Evolutionary conservation across 1,284 basidiomycete species (phyloP).

Genomic region (Irpex sp.): DNA sequence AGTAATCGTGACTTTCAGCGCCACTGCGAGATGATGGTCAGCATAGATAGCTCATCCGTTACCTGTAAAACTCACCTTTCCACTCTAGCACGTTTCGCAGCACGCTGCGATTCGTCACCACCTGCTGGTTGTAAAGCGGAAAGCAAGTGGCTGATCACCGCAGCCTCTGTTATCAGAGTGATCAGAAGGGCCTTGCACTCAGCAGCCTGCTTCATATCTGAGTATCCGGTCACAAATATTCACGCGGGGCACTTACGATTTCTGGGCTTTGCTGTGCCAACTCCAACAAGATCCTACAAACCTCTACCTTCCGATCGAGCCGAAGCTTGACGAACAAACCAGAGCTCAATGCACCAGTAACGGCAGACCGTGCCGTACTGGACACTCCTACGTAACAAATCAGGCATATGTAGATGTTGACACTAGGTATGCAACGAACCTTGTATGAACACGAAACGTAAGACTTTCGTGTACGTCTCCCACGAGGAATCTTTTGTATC

Average conservation of each 20-base stretch:
- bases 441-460: slow-evolving; percentile 44
- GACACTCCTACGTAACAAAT: slow-evolving; percentile 23
- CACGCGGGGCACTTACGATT: slow-evolving; percentile 37
- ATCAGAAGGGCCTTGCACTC: slow-evolving; percentile 49
- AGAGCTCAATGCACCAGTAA: slow-evolving; percentile 42
- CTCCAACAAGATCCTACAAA: slow-evolving; percentile 53
- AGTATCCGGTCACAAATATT: background rate
- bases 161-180: slow-evolving; percentile 43
- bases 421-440: slow-evolving; percentile 30
- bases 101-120: slow-evolving; percentile 39
- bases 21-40: background rate
- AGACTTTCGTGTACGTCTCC: slow-evolving; percentile 40
- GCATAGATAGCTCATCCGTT: background rate
- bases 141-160: slow-evolving; percentile 61
- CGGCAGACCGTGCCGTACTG: slow-evolving; percentile 31
- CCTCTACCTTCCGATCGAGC: slow-evolving; percentile 48
- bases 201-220: slow-evolving; percentile 36
- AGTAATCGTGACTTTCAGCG: slow-evolving; percentile 26
- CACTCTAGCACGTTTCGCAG: slow-evolving; percentile 60
- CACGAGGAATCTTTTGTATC: slow-evolving; percentile 43
- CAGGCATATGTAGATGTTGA: background rate
- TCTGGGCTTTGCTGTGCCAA: slow-evolving; percentile 42
- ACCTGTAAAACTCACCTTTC: slow-evolving; percentile 41
- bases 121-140: slow-evolving; percentile 44
- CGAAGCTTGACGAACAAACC: slow-evolving; percentile 51